A percentile compares a stretch with the other conserved stretches of the same genome.
Evolutionary conservation across 2,329 filamentous ascomycete genomes (phyloP).

Genomic region (Cryphonectria japonica): DNA sequence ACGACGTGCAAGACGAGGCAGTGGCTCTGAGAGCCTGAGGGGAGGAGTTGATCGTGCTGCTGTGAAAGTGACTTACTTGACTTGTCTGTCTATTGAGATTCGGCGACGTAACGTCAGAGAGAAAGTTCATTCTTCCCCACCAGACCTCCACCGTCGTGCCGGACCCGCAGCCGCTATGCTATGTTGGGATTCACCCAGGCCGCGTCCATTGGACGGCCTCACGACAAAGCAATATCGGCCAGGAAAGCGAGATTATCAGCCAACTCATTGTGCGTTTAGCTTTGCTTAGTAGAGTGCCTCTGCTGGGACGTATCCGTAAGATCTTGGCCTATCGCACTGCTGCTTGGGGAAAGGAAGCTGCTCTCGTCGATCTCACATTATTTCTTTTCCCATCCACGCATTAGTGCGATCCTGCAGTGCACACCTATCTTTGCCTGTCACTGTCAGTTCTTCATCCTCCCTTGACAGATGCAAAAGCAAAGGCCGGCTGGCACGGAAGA

Average conservation of each 20-base stretch:
- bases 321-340: not conserved
- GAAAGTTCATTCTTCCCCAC: not conserved
- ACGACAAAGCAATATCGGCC: not conserved
- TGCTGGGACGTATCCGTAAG: not conserved
- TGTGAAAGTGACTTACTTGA: not conserved
- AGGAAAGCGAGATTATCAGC: slow-evolving; percentile 2
- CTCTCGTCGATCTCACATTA: not conserved
- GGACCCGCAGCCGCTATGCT: not conserved
- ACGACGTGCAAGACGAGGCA: not conserved
- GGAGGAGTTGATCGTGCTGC: not conserved
- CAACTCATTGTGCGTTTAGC: not conserved
- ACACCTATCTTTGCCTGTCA: not conserved
- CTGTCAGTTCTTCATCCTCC: not conserved
- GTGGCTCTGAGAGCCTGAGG: not conserved
- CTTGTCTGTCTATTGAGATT: not conserved
- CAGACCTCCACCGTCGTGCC: not conserved
- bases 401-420: not conserved
- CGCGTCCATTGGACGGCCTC: not conserved
- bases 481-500: not conserved
- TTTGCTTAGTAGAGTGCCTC: not conserved
- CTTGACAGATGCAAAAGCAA: not conserved
- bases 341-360: not conserved
- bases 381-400: not conserved
- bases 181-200: not conserved
- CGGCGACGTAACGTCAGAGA: too few relatives aligned